Conservation (phyloP, 2,329 filamentous ascomycete species). For the Ophiostoma pallidulum region DNA sequence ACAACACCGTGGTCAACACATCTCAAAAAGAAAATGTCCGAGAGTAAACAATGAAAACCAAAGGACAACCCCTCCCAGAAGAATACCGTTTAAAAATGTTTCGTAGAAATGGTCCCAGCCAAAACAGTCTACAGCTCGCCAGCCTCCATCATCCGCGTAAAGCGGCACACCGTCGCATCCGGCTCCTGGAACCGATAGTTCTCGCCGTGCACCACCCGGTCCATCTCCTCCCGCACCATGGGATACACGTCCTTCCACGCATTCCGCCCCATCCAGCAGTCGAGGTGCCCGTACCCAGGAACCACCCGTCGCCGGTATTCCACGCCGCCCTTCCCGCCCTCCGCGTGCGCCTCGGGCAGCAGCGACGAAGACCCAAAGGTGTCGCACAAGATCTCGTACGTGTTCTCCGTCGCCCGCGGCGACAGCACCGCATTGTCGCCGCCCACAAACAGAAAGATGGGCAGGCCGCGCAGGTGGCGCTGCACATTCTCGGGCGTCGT, state of each 20-base stretch:
- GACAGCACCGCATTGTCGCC: slow-evolving; percentile 47
- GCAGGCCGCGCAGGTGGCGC: slow-evolving; percentile 39
- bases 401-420: slow-evolving; percentile 42
- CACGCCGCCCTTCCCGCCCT: slow-evolving; percentile 5
- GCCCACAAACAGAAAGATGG: slow-evolving; percentile 47
- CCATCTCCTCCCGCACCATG: slow-evolving; percentile 43
- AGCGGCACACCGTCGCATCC: slow-evolving; percentile 31
- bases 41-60: too few relatives aligned
- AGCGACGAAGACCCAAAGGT: slow-evolving; percentile 33
- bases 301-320: slow-evolving; percentile 43
- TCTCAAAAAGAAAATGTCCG: too few relatives aligned
- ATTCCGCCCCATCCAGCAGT: slow-evolving; percentile 53
- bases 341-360: too few relatives aligned
- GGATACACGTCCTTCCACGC: slow-evolving; percentile 52
- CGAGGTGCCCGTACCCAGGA: slow-evolving; percentile 49
- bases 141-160: slow-evolving; percentile 31
- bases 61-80: too few relatives aligned
- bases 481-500: slow-evolving; percentile 40
- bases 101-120: too few relatives aligned
- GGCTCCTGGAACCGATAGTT: slow-evolving; percentile 35
- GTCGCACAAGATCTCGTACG: slow-evolving; percentile 43
- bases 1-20: too few relatives aligned
- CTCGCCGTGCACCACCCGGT: slow-evolving; percentile 38
- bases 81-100: too few relatives aligned
- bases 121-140: slow-evolving; percentile 26